Evolutionary conservation across 2,329 filamentous ascomycete species (phyloP).

Genomic region (Hypomyces perniciosus): DNA sequence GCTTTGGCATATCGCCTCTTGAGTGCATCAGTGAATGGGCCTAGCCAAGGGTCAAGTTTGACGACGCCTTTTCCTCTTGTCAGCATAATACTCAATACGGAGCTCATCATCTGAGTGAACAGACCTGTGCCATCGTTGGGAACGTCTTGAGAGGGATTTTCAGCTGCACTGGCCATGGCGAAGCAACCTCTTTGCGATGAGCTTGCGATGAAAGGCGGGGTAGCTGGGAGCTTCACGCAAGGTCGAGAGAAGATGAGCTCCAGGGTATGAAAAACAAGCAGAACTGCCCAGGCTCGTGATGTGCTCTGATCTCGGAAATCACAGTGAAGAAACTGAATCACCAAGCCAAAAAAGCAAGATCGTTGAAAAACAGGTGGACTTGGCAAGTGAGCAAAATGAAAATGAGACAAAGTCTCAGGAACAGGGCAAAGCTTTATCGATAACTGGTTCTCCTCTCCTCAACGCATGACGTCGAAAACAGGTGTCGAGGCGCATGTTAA

Average conservation of each 20-base stretch:
- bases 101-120: conserved; percentile 14
- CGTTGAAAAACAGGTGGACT: background rate
- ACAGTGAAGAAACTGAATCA: no score
- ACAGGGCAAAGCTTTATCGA: background rate
- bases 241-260: no score
- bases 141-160: background rate
- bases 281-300: no score
- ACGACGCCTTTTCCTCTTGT: conserved; percentile 60
- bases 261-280: no score
- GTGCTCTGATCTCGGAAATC: no score
- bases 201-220: no score
- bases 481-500: background rate
- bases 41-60: conserved; percentile 81
- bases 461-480: background rate
- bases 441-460: background rate
- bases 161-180: no score
- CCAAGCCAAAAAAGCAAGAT: background rate
- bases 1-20: conserved; percentile 71
- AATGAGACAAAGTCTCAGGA: background rate
- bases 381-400: background rate
- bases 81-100: background rate
- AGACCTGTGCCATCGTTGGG: conserved; percentile 68
- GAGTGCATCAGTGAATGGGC: conserved; percentile 74
- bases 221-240: no score
- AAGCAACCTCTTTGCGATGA: no score